Evolutionary conservation across 2,329 filamentous ascomycete genomes (phyloP), one percentile per base, ranked within the genome.

Genomic region (Talaromyces amestolkiae): DNA sequence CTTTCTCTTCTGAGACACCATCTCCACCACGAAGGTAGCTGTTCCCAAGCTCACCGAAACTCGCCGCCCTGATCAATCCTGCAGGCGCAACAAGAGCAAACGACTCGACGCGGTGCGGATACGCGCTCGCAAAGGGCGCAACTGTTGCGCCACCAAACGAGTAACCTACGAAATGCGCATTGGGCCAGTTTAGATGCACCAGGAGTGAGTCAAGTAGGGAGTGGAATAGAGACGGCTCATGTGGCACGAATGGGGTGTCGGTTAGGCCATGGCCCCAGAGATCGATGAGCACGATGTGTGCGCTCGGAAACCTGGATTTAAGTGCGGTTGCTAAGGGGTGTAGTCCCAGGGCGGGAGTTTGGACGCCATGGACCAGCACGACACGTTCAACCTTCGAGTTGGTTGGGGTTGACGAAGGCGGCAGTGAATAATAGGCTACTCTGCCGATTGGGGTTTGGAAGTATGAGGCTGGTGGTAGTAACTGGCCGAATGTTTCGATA

Each of bases 191-290:
- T 0, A 86, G 66, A 2, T 76, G 70, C 1, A 70, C 71, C 3
- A 86, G 68, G 0, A 85, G 33, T 0, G 65, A 66, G 5, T 80
- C 75, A 0, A 86, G 63, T 3, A 82, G 69, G 0, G 17, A 17
- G 54, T 83, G 79, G 64, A 86, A 85, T 0, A 85, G 66, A 0
- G 63, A 45, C 0, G 79, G 68, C 0, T 73, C 74, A 61, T 85
- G 82, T 0, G 83, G 69, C 0, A 70, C 35, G 1, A 81, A 2
- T 0, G 84, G 84, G 0, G 83, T 85, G 6, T 81, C 80, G 33
- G 75, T 80, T n/a, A 86, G 71, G 0, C 84, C 84, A 60, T 86
- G 84, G 35, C 84, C 84, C 82, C 82, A 86, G 11, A 82, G 77
- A 64, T 86, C 84, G 15, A 84, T 19, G 0, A 84, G 72, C 0